Evolutionary conservation across 805 yeast genomes (phyloP).

Genomic region (Wickerhamomyces bisporus): DNA sequence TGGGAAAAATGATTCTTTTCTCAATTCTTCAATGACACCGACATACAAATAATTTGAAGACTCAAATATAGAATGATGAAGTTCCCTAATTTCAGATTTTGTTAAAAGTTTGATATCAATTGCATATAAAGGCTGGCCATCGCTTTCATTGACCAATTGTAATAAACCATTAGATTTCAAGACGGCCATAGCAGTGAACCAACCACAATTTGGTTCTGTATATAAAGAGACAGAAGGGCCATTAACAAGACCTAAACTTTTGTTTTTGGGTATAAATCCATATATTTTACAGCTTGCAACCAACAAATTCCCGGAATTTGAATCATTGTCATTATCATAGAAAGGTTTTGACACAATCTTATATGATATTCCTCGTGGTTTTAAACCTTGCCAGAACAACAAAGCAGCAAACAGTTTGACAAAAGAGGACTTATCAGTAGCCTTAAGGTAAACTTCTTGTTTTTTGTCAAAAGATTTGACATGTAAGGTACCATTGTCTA

Average conservation of each 20-base stretch:
- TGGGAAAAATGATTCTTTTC: constrained; percentile 27
- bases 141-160: constrained; percentile 55
- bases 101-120: constrained; percentile 48
- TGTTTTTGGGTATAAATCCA: constrained; percentile 38
- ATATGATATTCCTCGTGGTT: constrained; percentile 46
- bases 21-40: constrained; percentile 50
- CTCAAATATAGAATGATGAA: constrained; percentile 59
- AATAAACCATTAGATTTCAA: constrained; percentile 58
- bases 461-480: constrained; percentile 6
- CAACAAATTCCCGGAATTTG: constrained; percentile 30
- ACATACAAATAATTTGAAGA: constrained; percentile 54
- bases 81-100: constrained; percentile 56
- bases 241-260: constrained; percentile 10
- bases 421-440: constrained; percentile 27
- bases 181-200: constrained; percentile 73
- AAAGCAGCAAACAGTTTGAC: constrained; percentile 39
- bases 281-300: constrained; percentile 62
- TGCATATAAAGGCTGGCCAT: constrained; percentile 57
- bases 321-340: constrained; percentile 26
- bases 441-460: constrained; percentile 9
- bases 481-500: constrained; percentile 1
- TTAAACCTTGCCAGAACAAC: constrained; percentile 53
- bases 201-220: constrained; percentile 41
- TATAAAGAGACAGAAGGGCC: constrained; percentile 16
- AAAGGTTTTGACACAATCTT: constrained; percentile 28